Evolutionary conservation across 805 yeast genomes (phyloP).

Genomic region (Candida insectalens): DNA sequence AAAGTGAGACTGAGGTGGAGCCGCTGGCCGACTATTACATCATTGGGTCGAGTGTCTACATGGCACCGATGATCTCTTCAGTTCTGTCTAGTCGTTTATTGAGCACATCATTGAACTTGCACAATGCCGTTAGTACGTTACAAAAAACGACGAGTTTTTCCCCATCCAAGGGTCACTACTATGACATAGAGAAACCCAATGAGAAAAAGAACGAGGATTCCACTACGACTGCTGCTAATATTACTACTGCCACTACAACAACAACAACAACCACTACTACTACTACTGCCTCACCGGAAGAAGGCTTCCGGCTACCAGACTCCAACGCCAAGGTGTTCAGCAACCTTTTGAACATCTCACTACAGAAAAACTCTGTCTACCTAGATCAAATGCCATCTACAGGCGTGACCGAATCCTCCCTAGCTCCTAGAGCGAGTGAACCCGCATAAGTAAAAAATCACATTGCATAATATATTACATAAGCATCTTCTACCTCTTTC

Average conservation of each 20-base stretch:
- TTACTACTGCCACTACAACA: neutral
- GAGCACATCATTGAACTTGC: conserved; percentile 34
- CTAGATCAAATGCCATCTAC: conserved; percentile 18
- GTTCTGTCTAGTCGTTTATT: conserved; percentile 63
- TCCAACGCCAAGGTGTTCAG: conserved; percentile 20
- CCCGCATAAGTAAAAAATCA: too few species aligned
- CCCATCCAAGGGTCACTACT: conserved; percentile 52
- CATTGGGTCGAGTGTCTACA: conserved; percentile 86
- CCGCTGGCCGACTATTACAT: conserved; percentile 74
- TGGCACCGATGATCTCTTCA: conserved; percentile 72
- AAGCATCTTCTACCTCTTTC: too few species aligned
- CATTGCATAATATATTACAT: too few species aligned
- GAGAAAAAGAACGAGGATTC: neutral
- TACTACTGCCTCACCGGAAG: neutral
- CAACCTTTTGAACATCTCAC: conserved; percentile 18
- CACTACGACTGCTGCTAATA: neutral
- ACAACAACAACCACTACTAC: neutral
- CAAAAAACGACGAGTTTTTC: conserved; percentile 43
- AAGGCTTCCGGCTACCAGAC: conserved; percentile 10
- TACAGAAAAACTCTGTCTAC: conserved; percentile 17
- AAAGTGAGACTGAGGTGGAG: conserved; percentile 38
- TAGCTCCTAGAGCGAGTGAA: neutral
- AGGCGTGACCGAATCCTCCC: conserved; percentile 5
- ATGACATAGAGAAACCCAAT: conserved; percentile 13
- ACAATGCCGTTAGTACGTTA: conserved; percentile 37